Conservation (phyloP, 306 rosid species). For the Lathyrus sativus region DNA sequence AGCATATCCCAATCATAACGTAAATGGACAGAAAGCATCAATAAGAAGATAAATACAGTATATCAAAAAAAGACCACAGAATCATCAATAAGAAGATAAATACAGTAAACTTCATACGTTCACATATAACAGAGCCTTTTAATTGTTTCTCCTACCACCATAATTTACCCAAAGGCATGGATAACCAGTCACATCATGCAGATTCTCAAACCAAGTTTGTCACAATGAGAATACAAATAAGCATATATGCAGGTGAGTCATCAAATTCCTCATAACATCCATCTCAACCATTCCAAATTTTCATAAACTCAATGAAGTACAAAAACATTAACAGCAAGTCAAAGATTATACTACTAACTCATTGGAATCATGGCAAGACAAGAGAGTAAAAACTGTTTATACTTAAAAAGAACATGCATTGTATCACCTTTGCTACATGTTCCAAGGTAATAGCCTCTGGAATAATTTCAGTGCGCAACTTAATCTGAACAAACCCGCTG, state of each 20-base stretch:
- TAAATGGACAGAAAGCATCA: not conserved
- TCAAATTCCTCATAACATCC: constrained; percentile 15
- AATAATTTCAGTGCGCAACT: constrained; percentile 68
- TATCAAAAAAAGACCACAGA: constrained; percentile 12
- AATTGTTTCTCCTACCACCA: not conserved
- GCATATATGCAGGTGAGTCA: not conserved
- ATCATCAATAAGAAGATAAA: not conserved
- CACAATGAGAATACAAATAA: constrained; percentile 3
- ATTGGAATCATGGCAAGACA: not conserved
- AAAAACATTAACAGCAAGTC: not conserved
- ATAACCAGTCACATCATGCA: not conserved
- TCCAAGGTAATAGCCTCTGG: constrained; percentile 95
- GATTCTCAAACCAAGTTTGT: constrained; percentile 11
- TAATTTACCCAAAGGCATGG: constrained; percentile 18
- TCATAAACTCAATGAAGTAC: not conserved
- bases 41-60: not conserved
- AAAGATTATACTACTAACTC: not conserved
- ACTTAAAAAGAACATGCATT: constrained; percentile 9
- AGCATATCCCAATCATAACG: too few relatives aligned
- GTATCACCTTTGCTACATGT: constrained; percentile 88
- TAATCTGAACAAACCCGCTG: constrained; percentile 81
- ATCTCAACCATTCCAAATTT: constrained; percentile 3
- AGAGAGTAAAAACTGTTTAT: not conserved
- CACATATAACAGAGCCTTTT: not conserved
- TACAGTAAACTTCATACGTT: not conserved